phyloP scores from a whole-genome alignment of 2,329 filamentous ascomycete species.

The Venturia oleaginea region DNA sequence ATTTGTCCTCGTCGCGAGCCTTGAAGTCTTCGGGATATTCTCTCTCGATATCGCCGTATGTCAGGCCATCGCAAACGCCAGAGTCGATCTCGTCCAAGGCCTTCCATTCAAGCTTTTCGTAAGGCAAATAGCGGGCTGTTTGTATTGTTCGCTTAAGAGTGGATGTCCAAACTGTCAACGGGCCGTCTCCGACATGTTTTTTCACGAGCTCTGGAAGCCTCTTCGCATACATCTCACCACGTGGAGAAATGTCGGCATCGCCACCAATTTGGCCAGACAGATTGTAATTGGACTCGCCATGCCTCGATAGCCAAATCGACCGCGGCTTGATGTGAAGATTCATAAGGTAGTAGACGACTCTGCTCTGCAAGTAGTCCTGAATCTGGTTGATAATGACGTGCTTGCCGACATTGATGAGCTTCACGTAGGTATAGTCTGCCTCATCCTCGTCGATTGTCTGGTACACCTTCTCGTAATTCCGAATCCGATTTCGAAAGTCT shows the following conservation, averaged over 20 bases:
- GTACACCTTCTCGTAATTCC: conserved; percentile 96
- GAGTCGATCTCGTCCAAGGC: conserved; percentile 94
- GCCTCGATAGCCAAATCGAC: conserved; percentile 92
- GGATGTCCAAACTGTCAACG: conserved; percentile 65
- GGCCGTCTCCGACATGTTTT: conserved; percentile 71
- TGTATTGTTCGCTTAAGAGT: conserved; percentile 80
- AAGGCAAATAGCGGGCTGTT: conserved; percentile 78
- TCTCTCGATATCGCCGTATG: conserved; percentile 89
- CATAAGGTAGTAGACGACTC: conserved; percentile 96
- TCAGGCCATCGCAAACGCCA: conserved; percentile 92
- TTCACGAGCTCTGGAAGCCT: conserved; percentile 77
- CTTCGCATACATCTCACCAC: conserved; percentile 78
- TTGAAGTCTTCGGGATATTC: conserved; percentile 89
- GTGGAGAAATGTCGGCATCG: conserved; percentile 75
- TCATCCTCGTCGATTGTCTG: conserved; percentile 88
- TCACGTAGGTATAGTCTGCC: conserved; percentile 83
- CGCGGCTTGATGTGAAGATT: conserved; percentile 95
- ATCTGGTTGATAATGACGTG: conserved; percentile 98
- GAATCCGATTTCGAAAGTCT: conserved; percentile 89
- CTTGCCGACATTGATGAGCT: conserved; percentile 91
- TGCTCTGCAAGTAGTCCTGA: conserved; percentile 90
- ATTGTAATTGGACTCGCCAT: conserved; percentile 92
- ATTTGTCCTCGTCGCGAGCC: conserved; percentile 95
- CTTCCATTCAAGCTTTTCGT: conserved; percentile 97
- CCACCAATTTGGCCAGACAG: conserved; percentile 85